Evolutionary conservation across 2,329 filamentous ascomycete species (phyloP), one percentile per base, ranked within the genome.

Genomic region (Sarocladium brachiariae): DNA sequence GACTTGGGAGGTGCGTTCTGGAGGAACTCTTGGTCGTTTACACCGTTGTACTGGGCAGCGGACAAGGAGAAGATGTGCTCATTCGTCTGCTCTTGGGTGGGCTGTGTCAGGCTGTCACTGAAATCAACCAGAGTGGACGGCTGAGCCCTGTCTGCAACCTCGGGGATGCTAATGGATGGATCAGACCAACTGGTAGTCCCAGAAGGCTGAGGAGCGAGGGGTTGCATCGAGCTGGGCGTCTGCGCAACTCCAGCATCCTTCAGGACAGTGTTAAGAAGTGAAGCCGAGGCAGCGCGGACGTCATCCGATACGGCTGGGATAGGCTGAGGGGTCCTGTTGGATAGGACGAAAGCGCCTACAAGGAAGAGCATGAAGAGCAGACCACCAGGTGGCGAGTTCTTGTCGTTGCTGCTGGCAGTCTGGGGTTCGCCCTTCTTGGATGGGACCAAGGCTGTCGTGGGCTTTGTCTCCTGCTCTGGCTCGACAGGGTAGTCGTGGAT

Each of bases 291-390:
- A 56, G 81, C 84, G 53, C 87, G 85, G 51, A 93, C 82, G 59
- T 92, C 87, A 51, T 92, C 86, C 31, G 89, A 86, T 63, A 92
- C 85, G 51, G 80, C 80, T 48, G 87, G 87, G 58, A 95, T 84
- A 58, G 82, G 81, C 34, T 84, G 81, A 18, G 84, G 76, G 39
- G 83, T 80, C 58, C 83, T 83, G 70, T 91, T 95, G 27, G 92
- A 96, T 55, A 93, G 86, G 59, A 97, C 90, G 64, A 96, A 96
- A 50, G 93, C 93, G 64, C 93, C 93, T 57, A 96, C 91, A 50
- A 99, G 86, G 63, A 99, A 87, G 59, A 96, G 87, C 89, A 96
- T 95, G 69, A 92, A 86, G 66, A 97, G 77, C 61, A 97, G 72
- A 61, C 89, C 81, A 49, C 89, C 88, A 61, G 91, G 87, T 58